Evolutionary conservation across 208 protist genomes (phyloP), one percentile per base, ranked within the genome.

Genomic region (Crithidia brevicula): DNA sequence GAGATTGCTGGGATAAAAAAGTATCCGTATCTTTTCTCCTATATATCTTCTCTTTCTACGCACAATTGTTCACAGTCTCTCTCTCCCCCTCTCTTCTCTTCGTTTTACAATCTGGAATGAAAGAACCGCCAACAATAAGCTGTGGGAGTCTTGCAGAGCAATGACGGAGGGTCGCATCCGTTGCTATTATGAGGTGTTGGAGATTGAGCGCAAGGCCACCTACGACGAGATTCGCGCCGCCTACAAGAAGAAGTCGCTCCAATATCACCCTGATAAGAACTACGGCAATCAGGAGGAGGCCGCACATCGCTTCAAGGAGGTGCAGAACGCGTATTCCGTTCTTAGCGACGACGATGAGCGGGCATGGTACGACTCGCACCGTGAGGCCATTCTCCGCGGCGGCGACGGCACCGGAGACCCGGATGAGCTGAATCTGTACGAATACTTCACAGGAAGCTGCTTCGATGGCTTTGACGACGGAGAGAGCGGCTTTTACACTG

Each of bases 221-320:
- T 58, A 71, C 31, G 88, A 96, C 27, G 88, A 96, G 59, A 91
- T 96, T 42, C 84, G 88, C 27, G 68, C 60, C 25, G 91, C 94
- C 18, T 97, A 98, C 82, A 94, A 94, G 66, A 89, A 90, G 52
- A 82, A 88, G 56, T 89, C 90, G 15, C 78, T 95, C 15, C 59
- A 89, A 57, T 93, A 94, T 43, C 94, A 98, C 72, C 94, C 94
- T 16, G 94, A 98, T 68, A 87, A 88, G 40, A 98, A 98, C 79
- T 93, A 89, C 62, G 87, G 82, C 28, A 91, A 93, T 68, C 77
- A 81, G 45, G 85, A 94, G 31, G 83, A 86, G 61, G 82, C 91
- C 0, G 87, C 78, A 16, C 52, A 73, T 15, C 74, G 66, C 68
- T 98, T 98, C 63, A 96, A 96, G 58, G 88, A 93, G 42, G 88